Percentiles rank a stretch among this genome's conserved stretches.
phyloP scores from a whole-genome alignment of 176 grass and related monocot genomes.

The Eleusine coracana region DNA sequence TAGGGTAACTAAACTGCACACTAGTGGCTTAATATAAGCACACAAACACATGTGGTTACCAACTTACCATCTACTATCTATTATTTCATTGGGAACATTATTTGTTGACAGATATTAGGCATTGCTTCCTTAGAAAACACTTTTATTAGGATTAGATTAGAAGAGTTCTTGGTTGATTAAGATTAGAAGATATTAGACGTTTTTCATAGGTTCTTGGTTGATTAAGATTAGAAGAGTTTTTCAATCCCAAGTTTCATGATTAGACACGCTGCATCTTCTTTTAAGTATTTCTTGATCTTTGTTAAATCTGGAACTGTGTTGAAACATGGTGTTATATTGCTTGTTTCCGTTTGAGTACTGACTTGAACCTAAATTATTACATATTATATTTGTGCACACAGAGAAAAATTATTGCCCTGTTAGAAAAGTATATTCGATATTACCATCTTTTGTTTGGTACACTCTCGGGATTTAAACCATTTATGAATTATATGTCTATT shows the following conservation, averaged over 20 bases:
- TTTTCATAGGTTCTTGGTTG: neutral
- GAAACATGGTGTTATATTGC: neutral
- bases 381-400: neutral
- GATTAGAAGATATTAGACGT: neutral
- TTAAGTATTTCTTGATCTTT: conserved; percentile 5
- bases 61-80: neutral
- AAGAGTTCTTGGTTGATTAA: neutral
- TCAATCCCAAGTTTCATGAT: neutral
- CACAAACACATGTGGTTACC: neutral
- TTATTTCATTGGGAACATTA: neutral
- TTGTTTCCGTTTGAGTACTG: neutral
- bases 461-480: neutral
- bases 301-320: neutral
- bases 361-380: neutral
- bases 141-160: neutral
- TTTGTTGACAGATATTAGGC: neutral
- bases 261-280: neutral
- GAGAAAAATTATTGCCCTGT: neutral
- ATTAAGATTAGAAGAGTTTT: neutral
- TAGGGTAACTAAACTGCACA: neutral
- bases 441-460: conserved; percentile 10
- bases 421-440: neutral
- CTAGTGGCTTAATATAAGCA: neutral
- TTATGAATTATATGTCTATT: neutral
- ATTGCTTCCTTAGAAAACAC: neutral